Conservation (phyloP, 169 alveolate species). For the Eimeria sp. region DNA sequence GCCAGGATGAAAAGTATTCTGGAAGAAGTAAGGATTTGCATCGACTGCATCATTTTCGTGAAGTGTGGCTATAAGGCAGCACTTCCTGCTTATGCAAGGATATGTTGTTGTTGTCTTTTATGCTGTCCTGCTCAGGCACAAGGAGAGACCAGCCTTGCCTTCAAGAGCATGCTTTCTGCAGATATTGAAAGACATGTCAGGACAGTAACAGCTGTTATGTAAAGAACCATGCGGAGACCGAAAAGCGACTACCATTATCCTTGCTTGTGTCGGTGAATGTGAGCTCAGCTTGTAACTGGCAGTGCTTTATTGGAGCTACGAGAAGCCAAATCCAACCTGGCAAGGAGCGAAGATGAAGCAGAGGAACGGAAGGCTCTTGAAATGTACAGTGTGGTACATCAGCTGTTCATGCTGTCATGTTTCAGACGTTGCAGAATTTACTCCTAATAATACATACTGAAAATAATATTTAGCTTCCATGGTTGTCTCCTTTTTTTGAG, state of each 20-base stretch:
- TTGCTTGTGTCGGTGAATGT: not conserved
- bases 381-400: conserved; percentile 12
- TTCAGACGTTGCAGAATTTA: not conserved
- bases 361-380: conserved; percentile 45
- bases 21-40: conserved; percentile 24
- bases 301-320: conserved; percentile 25
- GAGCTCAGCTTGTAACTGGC: conserved; percentile 37
- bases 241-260: not conserved
- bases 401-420: too few species aligned
- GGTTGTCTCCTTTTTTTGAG: not conserved
- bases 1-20: conserved; percentile 29
- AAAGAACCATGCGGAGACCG: not conserved
- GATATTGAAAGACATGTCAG: conserved; percentile 45
- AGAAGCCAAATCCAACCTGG: conserved; percentile 19
- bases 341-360: conserved; percentile 44
- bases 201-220: not conserved
- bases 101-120: not conserved
- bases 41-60: not conserved
- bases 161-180: conserved; percentile 47
- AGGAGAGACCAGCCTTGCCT: conserved; percentile 28
- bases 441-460: not conserved
- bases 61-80: not conserved
- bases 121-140: conserved; percentile 18
- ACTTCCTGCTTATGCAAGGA: not conserved
- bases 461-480: not conserved